Conservation (phyloP, 495 filamentous ascomycete species). For the Penicillium manginii region DNA sequence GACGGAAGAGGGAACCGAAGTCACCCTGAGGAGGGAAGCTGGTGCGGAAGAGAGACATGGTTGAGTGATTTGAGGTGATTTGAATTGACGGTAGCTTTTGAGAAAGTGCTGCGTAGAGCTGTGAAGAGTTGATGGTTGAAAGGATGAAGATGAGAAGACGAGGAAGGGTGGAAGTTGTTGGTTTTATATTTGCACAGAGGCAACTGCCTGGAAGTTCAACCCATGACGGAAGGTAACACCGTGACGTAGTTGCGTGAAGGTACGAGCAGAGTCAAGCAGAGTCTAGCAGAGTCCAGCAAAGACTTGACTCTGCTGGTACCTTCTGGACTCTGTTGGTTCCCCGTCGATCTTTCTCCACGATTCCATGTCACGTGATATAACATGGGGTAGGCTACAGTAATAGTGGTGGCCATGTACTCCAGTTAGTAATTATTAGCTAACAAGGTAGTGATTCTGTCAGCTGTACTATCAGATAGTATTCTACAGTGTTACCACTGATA, state of each 20-base stretch:
- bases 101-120: not conserved
- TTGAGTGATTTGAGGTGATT: not conserved
- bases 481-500: too few relatives aligned
- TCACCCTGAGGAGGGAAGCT: conserved; percentile 36
- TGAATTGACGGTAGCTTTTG: not conserved
- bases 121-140: not conserved
- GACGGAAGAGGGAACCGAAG: conserved; percentile 50
- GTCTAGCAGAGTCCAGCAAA: too few relatives aligned
- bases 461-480: too few relatives aligned
- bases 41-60: conserved; percentile 47
- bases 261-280: not conserved
- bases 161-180: not conserved
- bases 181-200: not conserved
- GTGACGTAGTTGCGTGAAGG: not conserved
- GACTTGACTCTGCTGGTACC: conserved; percentile 3
- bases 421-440: too few relatives aligned
- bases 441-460: too few relatives aligned
- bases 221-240: conserved; percentile 2
- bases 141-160: not conserved
- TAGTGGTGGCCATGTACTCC: too few relatives aligned
- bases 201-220: not conserved
- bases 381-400: not conserved
- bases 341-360: conserved; percentile 34
- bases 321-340: conserved; percentile 13
- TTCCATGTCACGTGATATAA: conserved; percentile 36